Evolutionary conservation across 176 grass and related monocot genomes (phyloP), one percentile per base, ranked within the genome.

Genomic region (Puccinellia tenuiflora): DNA sequence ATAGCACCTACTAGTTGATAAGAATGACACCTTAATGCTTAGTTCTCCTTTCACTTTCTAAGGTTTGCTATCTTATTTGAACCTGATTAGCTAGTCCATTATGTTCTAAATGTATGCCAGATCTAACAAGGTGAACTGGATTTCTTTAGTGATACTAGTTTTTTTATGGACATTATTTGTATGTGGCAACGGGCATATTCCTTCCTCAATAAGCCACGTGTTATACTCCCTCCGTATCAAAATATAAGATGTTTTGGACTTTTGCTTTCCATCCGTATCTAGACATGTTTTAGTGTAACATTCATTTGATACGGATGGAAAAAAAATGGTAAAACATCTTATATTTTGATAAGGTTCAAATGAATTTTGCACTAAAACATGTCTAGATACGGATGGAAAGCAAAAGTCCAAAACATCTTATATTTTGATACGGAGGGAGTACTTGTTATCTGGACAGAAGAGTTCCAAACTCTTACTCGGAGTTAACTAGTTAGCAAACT

Each of bases 31-130:
- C 26, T 77, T 34, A 55, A 22, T 16, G 7, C 16, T 52, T 30
- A 47, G 7, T 9, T 70, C 7, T 59, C 29, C 39, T 48, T 59
- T 45, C 7, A 28, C 51, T 17, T 30, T 17, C 10, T 73, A 68
- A 22, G 5, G 22, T 63, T 60, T 82, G 45, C 21, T 82, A 60
- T 82, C 18, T 81, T 82, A 48, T 47, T 30, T 87, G 31, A 76
- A 13, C n/a, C n/a, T 77, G 37, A 16, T 34, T 65, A 25, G 51
- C 33, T 20, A 81, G n/a, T 53, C 52, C 8, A 53, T 9, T 42
- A 14, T 87, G 39, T 40, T 77, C 16, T 77, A 39, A n/a, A 47
- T 70, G 11, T 25, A 40, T 72, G 35, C 7, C 65, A 14, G 45
- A 59, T 76, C 13, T 62, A 15, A 55, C 33, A 67, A 77, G 57